Conservation (phyloP, 352 stramenopile species). For the Elongisporangium prolatum region DNA sequence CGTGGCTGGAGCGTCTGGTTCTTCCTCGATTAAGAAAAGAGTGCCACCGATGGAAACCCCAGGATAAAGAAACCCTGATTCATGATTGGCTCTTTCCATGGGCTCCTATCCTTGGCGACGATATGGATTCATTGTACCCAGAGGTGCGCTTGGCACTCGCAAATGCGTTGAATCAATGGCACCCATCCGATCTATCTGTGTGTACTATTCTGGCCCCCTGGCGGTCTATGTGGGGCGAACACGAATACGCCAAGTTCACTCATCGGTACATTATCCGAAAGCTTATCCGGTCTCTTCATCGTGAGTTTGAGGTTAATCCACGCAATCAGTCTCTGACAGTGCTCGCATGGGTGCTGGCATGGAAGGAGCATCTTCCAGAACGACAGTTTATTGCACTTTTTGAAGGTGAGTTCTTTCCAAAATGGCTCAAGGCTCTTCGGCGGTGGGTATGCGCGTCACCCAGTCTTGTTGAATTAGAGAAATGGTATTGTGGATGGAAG, state of each 20-base stretch:
- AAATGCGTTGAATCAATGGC: conserved; percentile 69
- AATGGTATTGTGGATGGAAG: conserved; percentile 87
- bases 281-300: conserved; percentile 67
- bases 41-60: conserved; percentile 56
- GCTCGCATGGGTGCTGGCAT: conserved; percentile 71
- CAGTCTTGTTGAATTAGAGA: conserved; percentile 59
- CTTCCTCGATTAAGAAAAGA: conserved; percentile 65
- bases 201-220: conserved; percentile 61
- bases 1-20: conserved; percentile 62
- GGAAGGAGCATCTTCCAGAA: conserved; percentile 58
- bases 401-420: conserved; percentile 90
- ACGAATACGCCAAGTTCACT: conserved; percentile 83
- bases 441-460: conserved; percentile 59
- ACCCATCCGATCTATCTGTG: conserved; percentile 70
- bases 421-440: conserved; percentile 84
- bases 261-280: conserved; percentile 75
- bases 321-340: conserved; percentile 61
- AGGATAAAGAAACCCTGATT: conserved; percentile 41
- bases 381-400: conserved; percentile 79
- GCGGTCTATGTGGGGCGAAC: conserved; percentile 65
- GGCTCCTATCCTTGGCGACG: conserved; percentile 33
- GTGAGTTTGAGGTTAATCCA: conserved; percentile 80
- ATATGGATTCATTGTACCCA: conserved; percentile 52
- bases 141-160: conserved; percentile 64
- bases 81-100: conserved; percentile 82